Percentiles rank a stretch among this genome's conserved stretches.
Conservation (phyloP, 176 grass and related monocot genomes). For the Tillandsia leiboldiana region DNA sequence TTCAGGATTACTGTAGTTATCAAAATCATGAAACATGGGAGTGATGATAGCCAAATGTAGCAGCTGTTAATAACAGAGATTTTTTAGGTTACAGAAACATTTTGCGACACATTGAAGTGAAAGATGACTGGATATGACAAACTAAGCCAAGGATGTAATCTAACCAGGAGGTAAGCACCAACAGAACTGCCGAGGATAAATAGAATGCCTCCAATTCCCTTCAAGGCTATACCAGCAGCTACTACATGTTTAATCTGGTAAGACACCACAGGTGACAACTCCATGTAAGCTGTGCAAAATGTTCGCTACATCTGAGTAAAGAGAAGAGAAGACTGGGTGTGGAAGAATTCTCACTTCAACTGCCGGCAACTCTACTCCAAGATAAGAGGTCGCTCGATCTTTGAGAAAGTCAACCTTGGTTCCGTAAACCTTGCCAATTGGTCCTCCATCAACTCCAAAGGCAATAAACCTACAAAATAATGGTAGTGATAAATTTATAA, state of each 20-base stretch:
- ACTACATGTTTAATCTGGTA: conserved; percentile 7
- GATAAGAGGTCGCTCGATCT: not conserved
- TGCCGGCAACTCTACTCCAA: not conserved
- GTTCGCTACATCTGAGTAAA: not conserved
- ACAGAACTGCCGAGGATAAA: conserved; percentile 8
- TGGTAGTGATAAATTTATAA: not conserved
- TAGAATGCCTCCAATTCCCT: conserved; percentile 9
- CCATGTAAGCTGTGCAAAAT: not conserved
- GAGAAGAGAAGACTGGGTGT: not conserved
- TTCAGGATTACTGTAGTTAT: not conserved
- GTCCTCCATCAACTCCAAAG: conserved; percentile 1
- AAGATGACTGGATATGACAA: not conserved
- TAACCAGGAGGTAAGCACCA: not conserved
- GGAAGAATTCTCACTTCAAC: not conserved
- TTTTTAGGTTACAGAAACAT: not conserved
- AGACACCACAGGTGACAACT: not conserved
- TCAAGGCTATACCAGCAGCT: conserved; percentile 12
- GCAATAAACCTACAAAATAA: not conserved
- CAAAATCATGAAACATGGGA: conserved; percentile 5
- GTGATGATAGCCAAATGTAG: conserved; percentile 8
- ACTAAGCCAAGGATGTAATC: not conserved
- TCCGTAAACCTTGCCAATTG: not conserved
- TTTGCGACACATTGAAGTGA: not conserved
- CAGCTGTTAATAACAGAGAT: not conserved
- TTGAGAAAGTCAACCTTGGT: conserved; percentile 1